These are phyloP conservation scores for Penicillium sp. DNA, from an alignment of 2,329 filamentous ascomycete species.

Conservation along the genomic window DNA sequence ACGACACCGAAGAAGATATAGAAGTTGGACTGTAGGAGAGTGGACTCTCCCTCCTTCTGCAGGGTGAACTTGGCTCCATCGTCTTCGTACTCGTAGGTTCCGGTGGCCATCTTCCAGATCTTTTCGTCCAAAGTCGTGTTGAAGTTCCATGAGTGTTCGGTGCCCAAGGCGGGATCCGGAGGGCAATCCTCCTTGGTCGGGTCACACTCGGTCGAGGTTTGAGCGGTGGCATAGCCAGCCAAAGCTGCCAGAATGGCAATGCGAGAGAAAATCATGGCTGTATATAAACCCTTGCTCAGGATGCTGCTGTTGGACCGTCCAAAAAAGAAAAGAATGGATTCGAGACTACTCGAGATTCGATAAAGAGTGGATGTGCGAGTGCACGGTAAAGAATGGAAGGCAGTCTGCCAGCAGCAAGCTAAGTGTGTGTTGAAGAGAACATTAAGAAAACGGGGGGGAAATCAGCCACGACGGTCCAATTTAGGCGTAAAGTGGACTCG, in stretches of 20 bases:
- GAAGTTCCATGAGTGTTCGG: conserved; percentile 61
- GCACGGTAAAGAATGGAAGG: conserved; percentile 25
- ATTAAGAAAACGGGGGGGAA: conserved; percentile 6
- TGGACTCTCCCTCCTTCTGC: conserved; percentile 66
- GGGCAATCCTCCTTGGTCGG: conserved; percentile 70
- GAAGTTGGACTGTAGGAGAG: conserved; percentile 74
- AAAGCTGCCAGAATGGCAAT: conserved; percentile 29
- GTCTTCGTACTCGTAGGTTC: conserved; percentile 59
- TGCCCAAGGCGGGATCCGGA: conserved; percentile 66
- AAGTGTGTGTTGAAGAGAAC: conserved; percentile 1
- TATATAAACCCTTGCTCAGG: neutral
- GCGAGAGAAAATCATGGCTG: conserved; percentile 26
- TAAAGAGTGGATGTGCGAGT: conserved; percentile 32
- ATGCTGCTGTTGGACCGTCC: conserved; percentile 3
- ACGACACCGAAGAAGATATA: conserved; percentile 84
- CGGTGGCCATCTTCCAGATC: conserved; percentile 68
- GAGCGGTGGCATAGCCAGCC: conserved; percentile 50
- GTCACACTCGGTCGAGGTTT: conserved; percentile 75
- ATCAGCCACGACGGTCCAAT: conserved; percentile 3
- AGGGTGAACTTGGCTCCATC: conserved; percentile 72
- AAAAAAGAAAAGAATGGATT: conserved; percentile 17
- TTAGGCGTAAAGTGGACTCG: conserved; percentile 12
- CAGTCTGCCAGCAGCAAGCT: conserved; percentile 14
- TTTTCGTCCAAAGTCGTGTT: conserved; percentile 57
- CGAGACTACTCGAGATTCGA: conserved; percentile 21